phyloP scores from a whole-genome alignment of 805 yeast species.

The Wickerhamomyces pijperi region DNA sequence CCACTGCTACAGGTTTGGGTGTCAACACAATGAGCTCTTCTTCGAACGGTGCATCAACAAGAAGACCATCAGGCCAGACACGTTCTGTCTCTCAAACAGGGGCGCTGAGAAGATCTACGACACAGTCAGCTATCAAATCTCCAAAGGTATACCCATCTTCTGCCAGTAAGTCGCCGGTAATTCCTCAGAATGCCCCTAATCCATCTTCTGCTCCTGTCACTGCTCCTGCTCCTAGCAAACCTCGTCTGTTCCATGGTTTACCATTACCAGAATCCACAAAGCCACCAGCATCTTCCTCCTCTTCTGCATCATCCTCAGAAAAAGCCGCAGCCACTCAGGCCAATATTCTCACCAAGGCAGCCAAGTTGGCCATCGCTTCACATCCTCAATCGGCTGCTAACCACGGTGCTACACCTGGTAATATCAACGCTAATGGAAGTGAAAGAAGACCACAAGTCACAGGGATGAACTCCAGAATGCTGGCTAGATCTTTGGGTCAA shows the following conservation, averaged over 20 bases:
- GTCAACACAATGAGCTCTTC: slow-evolving; percentile 24
- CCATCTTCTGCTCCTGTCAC: no score
- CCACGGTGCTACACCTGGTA: slow-evolving; percentile 7
- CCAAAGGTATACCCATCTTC: not conserved
- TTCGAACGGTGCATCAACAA: slow-evolving; percentile 6
- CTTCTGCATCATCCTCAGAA: no score
- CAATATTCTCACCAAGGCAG: slow-evolving; percentile 1
- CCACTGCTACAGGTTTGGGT: slow-evolving; percentile 22
- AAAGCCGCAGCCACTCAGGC: slow-evolving; percentile 2
- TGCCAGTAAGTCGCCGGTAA: not conserved
- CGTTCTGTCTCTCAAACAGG: slow-evolving; percentile 1
- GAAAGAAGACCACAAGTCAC: slow-evolving; percentile 22
- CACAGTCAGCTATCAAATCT: not conserved
- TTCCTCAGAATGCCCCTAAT: not conserved
- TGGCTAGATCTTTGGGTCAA: slow-evolving; percentile 42
- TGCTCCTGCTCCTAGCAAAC: no score
- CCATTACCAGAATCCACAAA: slow-evolving; percentile 13
- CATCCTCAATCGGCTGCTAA: slow-evolving; percentile 10
- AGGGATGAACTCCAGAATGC: slow-evolving; percentile 47
- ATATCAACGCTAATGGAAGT: not conserved
- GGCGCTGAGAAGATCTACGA: not conserved
- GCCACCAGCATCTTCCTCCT: slow-evolving; percentile 1
- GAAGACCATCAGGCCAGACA: not conserved
- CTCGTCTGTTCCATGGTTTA: slow-evolving; percentile 8
- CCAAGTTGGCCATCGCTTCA: not conserved